A percentile compares a stretch with the other conserved stretches of the same genome.
Conservation (phyloP, 139 green algal genomes). For the Tetradesmus obliquus region DNA sequence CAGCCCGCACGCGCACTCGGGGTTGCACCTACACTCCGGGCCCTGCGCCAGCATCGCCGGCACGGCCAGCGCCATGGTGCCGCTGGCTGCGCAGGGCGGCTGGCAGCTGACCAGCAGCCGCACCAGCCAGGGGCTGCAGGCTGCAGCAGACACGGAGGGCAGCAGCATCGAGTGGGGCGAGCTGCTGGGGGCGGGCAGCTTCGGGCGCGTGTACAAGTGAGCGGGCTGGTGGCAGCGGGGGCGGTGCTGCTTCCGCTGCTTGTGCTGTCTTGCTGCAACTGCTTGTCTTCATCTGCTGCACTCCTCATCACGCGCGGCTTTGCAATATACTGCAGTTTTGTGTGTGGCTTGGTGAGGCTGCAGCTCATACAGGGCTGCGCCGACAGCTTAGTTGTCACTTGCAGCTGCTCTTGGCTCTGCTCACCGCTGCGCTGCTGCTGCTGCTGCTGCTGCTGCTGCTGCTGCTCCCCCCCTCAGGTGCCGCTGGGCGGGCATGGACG, state of each 20-base stretch:
- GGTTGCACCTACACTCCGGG: not conserved
- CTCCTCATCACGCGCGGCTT: too few relatives aligned
- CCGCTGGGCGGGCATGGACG: not conserved
- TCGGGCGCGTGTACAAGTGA: not conserved
- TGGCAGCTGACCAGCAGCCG: conserved; percentile 1
- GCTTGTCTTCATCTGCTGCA: not conserved
- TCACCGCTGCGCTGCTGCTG: too few relatives aligned
- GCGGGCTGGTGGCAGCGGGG: too few relatives aligned
- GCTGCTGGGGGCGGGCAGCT: not conserved
- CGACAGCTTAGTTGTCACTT: too few relatives aligned
- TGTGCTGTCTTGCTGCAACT: not conserved
- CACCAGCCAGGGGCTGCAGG: not conserved
- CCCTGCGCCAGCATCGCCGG: not conserved
- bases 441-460: too few relatives aligned
- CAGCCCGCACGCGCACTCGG: not conserved
- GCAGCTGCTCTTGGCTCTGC: too few relatives aligned
- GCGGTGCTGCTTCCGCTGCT: not conserved
- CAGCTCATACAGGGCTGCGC: too few relatives aligned
- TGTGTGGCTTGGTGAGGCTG: too few relatives aligned
- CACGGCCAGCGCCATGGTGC: not conserved
- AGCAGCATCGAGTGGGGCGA: not conserved
- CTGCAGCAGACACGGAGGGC: not conserved
- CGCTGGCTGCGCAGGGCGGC: not conserved
- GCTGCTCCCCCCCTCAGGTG: not conserved
- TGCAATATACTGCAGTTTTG: too few relatives aligned